Evolutionary conservation across 768 basidiomycete species (phyloP), one percentile per base, ranked within the genome.

Genomic region (Dioszegia hungarica): DNA sequence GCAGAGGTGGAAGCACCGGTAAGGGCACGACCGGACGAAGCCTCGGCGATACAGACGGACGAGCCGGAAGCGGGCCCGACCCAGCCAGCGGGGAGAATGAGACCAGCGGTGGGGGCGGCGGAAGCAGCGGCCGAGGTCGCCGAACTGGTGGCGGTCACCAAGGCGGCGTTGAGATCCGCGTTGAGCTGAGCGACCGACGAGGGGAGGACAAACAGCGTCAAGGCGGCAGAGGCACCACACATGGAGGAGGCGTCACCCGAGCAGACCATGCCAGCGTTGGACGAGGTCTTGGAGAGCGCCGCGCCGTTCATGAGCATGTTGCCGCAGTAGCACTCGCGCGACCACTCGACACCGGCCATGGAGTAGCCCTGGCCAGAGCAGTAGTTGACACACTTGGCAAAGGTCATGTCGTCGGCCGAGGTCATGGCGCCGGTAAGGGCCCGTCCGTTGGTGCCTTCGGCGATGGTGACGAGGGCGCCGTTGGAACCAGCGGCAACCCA

Each of bases 1-100:
- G 54, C 54, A 27, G 59, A 41, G 33, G 55, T 61, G 5, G 62
- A 60, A 10, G 63, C 56, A 22, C 64, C 66, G 31, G 61, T 58
- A n/a, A 74, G 56, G 39, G 73, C 73, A 31, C 73, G 61, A 33
- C 70, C 70, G 17, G 33, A 33, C 17, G 65, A 60, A 24, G 66
- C 69, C 41, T 65, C 63, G 57, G 54, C 67, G 57, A 57, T 48
- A 29, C 17, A 8, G 20, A 51, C 20, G 22, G 8, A 38, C 6
- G 49, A 22, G 5, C 49, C 49, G 37, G 20, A 34, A 9, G 47
- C 19, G n/a, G 47, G 31, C 17, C 33, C 33, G 10, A 34, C 33
- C 47, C 47, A 49, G 2, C 31, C 31, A 24, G 47, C 20, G 19
- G 33, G 47, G n/a, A 49, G 19, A 17, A 17, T 33, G 31, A 29